phyloP scores from a whole-genome alignment of 1,284 basidiomycete species.

The Ceratobasidium sp. region DNA sequence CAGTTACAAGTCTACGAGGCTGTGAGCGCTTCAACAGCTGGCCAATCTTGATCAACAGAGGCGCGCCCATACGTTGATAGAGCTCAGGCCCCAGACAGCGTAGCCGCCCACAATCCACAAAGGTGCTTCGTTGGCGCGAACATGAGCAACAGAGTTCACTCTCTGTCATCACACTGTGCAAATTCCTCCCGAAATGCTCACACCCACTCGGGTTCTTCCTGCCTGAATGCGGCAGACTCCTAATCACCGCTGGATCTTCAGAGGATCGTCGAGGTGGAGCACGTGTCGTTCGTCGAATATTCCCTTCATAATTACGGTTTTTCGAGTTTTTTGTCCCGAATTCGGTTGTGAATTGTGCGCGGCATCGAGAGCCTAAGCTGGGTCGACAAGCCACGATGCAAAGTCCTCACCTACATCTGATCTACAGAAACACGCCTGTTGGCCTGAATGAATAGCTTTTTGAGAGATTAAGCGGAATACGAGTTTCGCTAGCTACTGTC shows the following conservation, averaged over 20 bases:
- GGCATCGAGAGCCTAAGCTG: conserved; percentile 11
- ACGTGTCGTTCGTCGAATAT: conserved; percentile 20
- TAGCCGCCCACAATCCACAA: conserved; percentile 17
- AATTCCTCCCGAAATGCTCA: neutral
- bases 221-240: conserved; percentile 23
- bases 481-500: conserved; percentile 29
- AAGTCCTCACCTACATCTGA: conserved; percentile 24
- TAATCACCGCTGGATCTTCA: neutral
- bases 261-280: neutral
- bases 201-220: conserved; percentile 11
- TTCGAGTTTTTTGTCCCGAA: conserved; percentile 3
- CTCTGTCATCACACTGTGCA: conserved; percentile 2
- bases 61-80: conserved; percentile 8
- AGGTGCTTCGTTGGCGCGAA: conserved; percentile 9
- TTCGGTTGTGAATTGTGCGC: neutral
- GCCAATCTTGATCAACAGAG: neutral
- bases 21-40: neutral
- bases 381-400: conserved; percentile 30
- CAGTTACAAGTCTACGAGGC: conserved; percentile 4
- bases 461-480: conserved; percentile 13
- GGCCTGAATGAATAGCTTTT: conserved; percentile 11
- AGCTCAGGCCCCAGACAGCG: neutral
- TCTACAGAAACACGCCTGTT: conserved; percentile 34
- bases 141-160: conserved; percentile 33
- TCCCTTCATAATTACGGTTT: conserved; percentile 22